Base-by-base conservation (phyloP, 2,329 filamentous ascomycete species). In the Davidsoniella virescens region DNA sequence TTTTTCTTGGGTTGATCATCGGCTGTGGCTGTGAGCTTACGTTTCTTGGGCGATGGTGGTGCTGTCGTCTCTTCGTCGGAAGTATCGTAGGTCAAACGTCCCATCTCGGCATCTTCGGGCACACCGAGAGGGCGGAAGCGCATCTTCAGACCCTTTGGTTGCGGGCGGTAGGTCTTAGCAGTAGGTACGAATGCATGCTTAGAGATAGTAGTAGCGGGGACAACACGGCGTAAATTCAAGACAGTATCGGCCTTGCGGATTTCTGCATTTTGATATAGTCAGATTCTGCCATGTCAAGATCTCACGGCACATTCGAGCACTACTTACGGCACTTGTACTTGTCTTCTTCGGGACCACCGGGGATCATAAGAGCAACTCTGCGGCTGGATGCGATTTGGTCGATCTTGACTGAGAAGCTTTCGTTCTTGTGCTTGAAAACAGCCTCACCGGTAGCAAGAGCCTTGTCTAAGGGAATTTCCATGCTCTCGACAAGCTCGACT, bases 41-140 rank as follows among this genome's bases (percentile, higher is more conserved):
- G 49, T n/a, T 54, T 54, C 52, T 54, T 54, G 36, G 52, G 49
- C 12, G 49, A 46, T 23, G 52, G 45, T 5, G 36, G 23, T 6
- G 47, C 46, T 6, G 26, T 33, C 6, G 45, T n/a, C 29, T 51
- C 52, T 16, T 51, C 52, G 16, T 54, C 52, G 1, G 52, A 51
- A 39, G 49, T 51, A 25, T 51, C 52, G 23, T 49, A 49, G 39
- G 37, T 45, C 26, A 54, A 43, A 37, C 45, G 45, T 12, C 52
- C 52, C 52, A 54, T 54, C 14, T 54, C 49, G n/a, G 29, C 71
- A 58, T 87, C 82, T 12, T 44, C 49, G 37, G 42, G 16, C 41
- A 75, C 68, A 25, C 83, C 83, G 42, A 82, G 73, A 1, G 83
- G 82, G 49, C 72, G 72, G 62, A 75, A 87, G 33, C 82, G 75